phyloP scores from a whole-genome alignment of 306 rosid genomes.

The Betula pendula region DNA sequence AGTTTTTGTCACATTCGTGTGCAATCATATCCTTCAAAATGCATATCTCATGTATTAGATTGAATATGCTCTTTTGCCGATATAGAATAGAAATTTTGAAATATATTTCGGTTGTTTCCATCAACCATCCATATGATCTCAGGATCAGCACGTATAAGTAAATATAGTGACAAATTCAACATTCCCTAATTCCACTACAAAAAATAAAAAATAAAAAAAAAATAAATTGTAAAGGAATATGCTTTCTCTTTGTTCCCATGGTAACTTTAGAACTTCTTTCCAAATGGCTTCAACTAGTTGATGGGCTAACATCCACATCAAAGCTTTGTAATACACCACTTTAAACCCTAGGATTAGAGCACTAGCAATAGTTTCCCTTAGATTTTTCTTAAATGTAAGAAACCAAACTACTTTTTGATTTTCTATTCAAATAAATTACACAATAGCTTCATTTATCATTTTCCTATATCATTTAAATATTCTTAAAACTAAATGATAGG shows the following conservation, averaged over 20 bases:
- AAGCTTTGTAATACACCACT: not conserved
- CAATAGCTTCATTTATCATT: no score
- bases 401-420: no score
- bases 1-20: not conserved
- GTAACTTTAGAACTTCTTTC: not conserved
- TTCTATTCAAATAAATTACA: no score
- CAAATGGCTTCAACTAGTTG: slow-evolving; percentile 21
- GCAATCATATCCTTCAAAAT: slow-evolving; percentile 9
- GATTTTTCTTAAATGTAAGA: no score
- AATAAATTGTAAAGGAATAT: slow-evolving; percentile 3
- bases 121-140: slow-evolving; percentile 23
- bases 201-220: no score
- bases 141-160: slow-evolving; percentile 16
- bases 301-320: slow-evolving; percentile 10
- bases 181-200: slow-evolving; percentile 26
- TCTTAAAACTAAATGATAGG: no score
- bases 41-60: slow-evolving; percentile 20
- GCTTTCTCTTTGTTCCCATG: not conserved
- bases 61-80: slow-evolving; percentile 25
- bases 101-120: slow-evolving; percentile 6
- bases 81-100: slow-evolving; percentile 23
- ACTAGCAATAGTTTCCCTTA: no score
- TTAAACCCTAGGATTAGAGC: not conserved
- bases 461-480: no score
- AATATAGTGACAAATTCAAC: slow-evolving; percentile 27